Percentiles rank a stretch among this genome's conserved stretches.
Evolutionary conservation across 257 asterid species (phyloP).

Genomic region (Przewalskia tangutica): DNA sequence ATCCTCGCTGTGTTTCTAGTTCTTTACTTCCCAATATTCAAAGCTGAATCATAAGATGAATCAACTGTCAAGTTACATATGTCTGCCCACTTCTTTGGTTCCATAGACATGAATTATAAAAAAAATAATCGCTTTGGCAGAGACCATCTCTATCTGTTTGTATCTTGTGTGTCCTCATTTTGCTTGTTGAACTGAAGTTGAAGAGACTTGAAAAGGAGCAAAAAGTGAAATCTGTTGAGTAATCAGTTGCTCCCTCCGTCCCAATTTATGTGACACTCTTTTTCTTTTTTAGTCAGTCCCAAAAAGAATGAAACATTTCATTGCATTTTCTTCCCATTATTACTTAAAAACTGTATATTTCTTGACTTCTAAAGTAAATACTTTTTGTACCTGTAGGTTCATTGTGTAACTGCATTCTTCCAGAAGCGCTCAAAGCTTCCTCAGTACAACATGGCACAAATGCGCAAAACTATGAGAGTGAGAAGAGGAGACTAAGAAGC

Average conservation of each 20-base stretch:
- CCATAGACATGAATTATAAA: not conserved
- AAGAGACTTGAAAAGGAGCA: not conserved
- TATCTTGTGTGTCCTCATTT: not conserved
- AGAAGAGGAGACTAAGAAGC: constrained; percentile 45
- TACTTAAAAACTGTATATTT: not conserved
- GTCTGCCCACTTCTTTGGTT: not conserved
- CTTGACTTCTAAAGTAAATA: constrained; percentile 2
- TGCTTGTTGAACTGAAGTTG: not conserved
- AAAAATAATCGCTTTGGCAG: not conserved
- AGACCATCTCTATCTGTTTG: not conserved
- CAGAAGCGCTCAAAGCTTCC: constrained; percentile 43
- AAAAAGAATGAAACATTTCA: too few relatives aligned
- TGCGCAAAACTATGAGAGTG: constrained; percentile 34
- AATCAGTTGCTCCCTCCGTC: too few relatives aligned
- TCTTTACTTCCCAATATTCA: not conserved
- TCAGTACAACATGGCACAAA: constrained; percentile 14
- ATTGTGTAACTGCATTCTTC: constrained; percentile 63
- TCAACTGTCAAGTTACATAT: not conserved
- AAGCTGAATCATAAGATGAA: not conserved
- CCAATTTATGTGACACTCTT: too few relatives aligned
- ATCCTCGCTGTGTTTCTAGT: not conserved
- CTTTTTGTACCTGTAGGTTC: constrained; percentile 35
- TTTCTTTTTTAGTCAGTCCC: too few relatives aligned
- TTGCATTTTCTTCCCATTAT: not conserved
- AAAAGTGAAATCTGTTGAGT: not conserved